Base-by-base conservation (phyloP, 1,139 yeast genomes). In the Nakaseomyces kungkrabaensis region DNA sequence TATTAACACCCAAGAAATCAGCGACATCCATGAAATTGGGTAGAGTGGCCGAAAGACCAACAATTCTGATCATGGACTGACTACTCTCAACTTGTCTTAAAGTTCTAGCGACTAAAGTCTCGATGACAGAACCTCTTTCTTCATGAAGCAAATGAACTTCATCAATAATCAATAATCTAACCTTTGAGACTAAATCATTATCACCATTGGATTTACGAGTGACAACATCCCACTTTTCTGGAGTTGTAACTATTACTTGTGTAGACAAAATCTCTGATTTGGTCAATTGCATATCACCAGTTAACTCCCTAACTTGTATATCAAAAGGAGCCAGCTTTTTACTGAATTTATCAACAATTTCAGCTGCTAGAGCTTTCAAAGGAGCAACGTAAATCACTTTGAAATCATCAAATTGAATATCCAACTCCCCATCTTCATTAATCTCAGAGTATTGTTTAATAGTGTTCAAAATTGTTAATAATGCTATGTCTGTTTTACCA, bases 181-280 rank as follows among this genome's bases (percentile, higher is more conserved):
- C 95, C 60, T 88, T 89, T 13, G 85, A 79, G 3, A 88, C 94
- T 40, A 92, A 70, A 55, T 90, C 96, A 48, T 81, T 82, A 62
- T 89, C 97, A 51, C 97, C 85, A 54, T 68, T 73, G 0, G 78
- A 73, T 62, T 92, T 92, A 65, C 98, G 77, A 0, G 98, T 92
- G 1, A 92, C 97, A 9, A 92, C 97, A 72, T 92, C 99, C 99
- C 99, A 92, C 68, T 92, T 92, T 66, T 92, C 98, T 0, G 98
- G 98, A 0, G 98, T 92, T 0, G 97, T 92, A 6, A 92, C 97
- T 58, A 92, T 86, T 42, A 92, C 76, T 65, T 92, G 98, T 1
- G 97, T 92, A 1, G 79, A 77, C 61, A 81, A 68, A 37, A 92
- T 88, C 66, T 92, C 97, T 11, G 82, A 78, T 58, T 82, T 79